phyloP scores from a whole-genome alignment of 129 eudicot species.

The Sambucus nigra region DNA sequence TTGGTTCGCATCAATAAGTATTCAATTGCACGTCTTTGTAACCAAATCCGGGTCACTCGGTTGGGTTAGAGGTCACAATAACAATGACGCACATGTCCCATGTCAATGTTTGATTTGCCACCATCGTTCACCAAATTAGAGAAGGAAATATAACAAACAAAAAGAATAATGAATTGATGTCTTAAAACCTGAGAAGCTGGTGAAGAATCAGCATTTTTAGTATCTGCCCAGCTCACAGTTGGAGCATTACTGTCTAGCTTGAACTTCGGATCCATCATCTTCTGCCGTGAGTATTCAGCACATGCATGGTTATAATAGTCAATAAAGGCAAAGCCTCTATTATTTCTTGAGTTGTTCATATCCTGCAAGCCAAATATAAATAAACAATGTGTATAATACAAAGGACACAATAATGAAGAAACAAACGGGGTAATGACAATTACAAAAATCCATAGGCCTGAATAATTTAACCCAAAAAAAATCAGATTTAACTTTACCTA shows the following conservation, averaged over 20 bases:
- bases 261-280: slow-evolving; percentile 19
- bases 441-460: not conserved
- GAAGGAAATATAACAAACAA: not conserved
- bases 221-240: slow-evolving; percentile 26
- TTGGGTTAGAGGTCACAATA: too few relatives aligned
- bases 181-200: slow-evolving; percentile 19
- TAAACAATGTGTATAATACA: not conserved
- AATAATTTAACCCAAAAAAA: not conserved
- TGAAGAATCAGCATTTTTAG: slow-evolving; percentile 21
- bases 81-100: too few relatives aligned
- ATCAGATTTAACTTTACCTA: too few relatives aligned
- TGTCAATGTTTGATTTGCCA: not conserved
- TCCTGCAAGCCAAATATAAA: slow-evolving; percentile 9
- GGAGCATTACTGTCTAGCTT: slow-evolving; percentile 21
- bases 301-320: slow-evolving; percentile 25
- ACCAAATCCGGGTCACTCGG: too few relatives aligned
- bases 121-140: not conserved
- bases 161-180: not conserved
- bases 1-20: too few relatives aligned
- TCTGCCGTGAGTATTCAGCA: slow-evolving; percentile 21
- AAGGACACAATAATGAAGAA: not conserved
- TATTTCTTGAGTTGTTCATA: slow-evolving; percentile 16
- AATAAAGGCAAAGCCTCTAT: slow-evolving; percentile 22
- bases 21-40: too few relatives aligned
- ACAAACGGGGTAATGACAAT: not conserved